These are phyloP conservation scores for Aschersonia sp. DNA, from an alignment of 2,329 filamentous ascomycete species.

Conservation along the genomic window DNA sequence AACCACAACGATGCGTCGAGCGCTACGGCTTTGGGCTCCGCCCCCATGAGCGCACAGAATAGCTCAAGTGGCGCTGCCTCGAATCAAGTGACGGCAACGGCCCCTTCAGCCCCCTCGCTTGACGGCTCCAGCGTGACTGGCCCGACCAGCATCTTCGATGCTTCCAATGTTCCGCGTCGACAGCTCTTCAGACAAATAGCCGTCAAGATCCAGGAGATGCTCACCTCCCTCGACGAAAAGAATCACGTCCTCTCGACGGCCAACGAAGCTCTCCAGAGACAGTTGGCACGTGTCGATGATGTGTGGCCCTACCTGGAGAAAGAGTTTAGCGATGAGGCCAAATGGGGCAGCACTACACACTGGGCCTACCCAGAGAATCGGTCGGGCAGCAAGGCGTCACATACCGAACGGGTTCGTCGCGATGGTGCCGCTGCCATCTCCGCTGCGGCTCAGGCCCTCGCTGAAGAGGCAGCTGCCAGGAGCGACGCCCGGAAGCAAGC, in stretches of 20 bases:
- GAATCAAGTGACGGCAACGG: conserved; percentile 16
- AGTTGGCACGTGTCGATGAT: conserved; percentile 71
- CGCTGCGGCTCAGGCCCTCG: conserved; percentile 61
- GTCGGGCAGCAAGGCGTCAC: conserved; percentile 42
- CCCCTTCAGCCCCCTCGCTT: conserved; percentile 21
- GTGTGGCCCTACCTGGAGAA: conserved; percentile 75
- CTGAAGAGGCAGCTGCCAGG: conserved; percentile 70
- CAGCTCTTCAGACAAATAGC: conserved; percentile 68
- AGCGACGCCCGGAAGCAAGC: conserved; percentile 79
- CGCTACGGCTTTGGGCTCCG: conserved; percentile 26
- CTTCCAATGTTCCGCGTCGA: conserved; percentile 49
- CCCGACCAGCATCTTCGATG: conserved; percentile 30
- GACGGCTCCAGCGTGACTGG: conserved; percentile 27
- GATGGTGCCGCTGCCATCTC: conserved; percentile 69
- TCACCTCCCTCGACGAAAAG: conserved; percentile 90
- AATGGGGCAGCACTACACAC: conserved; percentile 79
- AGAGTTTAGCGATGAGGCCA: conserved; percentile 89
- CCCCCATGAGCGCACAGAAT: conserved; percentile 34
- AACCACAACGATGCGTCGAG: conserved; percentile 28
- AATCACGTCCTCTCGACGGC: conserved; percentile 92
- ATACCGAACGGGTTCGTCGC: conserved; percentile 60
- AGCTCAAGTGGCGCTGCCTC: conserved; percentile 26
- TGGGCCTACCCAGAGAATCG: conserved; percentile 93
- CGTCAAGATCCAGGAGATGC: conserved; percentile 66
- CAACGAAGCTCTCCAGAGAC: conserved; percentile 75